phyloP scores from a whole-genome alignment of 2,329 filamentous ascomycete genomes.

The Cercospora sp. region DNA sequence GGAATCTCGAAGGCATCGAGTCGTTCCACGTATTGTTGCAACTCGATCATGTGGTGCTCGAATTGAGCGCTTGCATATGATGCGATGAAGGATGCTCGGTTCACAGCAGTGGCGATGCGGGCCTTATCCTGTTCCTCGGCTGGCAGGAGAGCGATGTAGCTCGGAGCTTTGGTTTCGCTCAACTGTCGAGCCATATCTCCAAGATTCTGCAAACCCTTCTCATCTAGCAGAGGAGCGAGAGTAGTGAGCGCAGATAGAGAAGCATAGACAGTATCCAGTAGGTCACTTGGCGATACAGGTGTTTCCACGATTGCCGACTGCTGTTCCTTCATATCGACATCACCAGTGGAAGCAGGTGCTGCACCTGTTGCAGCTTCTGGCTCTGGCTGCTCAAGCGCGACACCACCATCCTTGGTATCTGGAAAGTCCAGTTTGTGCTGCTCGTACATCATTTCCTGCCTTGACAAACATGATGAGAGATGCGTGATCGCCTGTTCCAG shows the following conservation, averaged over 20 bases:
- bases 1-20: slow-evolving; percentile 39
- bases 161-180: slow-evolving; percentile 54
- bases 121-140: slow-evolving; percentile 32
- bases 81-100: slow-evolving; percentile 57
- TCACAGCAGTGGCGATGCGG: slow-evolving; percentile 50
- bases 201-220: slow-evolving; percentile 51
- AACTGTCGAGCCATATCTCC: slow-evolving; percentile 61
- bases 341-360: slow-evolving; percentile 18
- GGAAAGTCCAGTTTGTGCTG: slow-evolving; percentile 39
- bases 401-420: slow-evolving; percentile 38
- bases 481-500: slow-evolving; percentile 63
- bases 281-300: slow-evolving; percentile 62
- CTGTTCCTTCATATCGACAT: slow-evolving; percentile 47
- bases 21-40: slow-evolving; percentile 54
- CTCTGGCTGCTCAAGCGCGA: slow-evolving; percentile 28
- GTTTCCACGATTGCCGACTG: slow-evolving; percentile 68
- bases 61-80: slow-evolving; percentile 60
- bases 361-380: slow-evolving; percentile 11
- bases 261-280: slow-evolving; percentile 68
- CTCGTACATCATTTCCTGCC: slow-evolving; percentile 49
- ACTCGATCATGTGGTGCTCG: slow-evolving; percentile 51
- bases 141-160: slow-evolving; percentile 48
- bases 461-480: slow-evolving; percentile 53
- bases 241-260: slow-evolving; percentile 54
- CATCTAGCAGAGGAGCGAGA: slow-evolving; percentile 52